Base-by-base conservation (phyloP, 108 stramenopile species). In the Fistulifera pelliculosa region DNA sequence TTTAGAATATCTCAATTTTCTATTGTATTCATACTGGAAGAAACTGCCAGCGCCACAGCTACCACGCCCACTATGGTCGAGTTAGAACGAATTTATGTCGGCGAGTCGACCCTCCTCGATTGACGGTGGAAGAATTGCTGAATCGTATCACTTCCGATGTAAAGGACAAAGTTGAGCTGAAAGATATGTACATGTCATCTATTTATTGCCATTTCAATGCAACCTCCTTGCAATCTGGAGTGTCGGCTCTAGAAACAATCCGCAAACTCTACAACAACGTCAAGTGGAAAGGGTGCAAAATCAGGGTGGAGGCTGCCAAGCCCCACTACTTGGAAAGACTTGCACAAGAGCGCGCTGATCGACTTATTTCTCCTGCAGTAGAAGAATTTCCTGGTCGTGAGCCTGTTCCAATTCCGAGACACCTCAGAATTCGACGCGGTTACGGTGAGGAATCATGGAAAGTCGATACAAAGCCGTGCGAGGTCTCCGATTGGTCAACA, bases 261-360 rank as follows among this genome's bases (percentile, higher is more conserved):
- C 47, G 70, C 39, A 70, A 80, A 38, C 71, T 71, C 45, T 86
- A 83, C 53, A 54, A 91, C 69, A 87, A 85, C 66, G 79, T 83
- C 38, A 91, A 83, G 60, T 91, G 90, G 90, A 87, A 83, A 53
- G 90, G 90, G 43, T 91, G 85, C 45, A 66, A 60, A 38, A 47
- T 91, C 12, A 27, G 61, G 21, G 81, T 91, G 2, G 75, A 86
- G 65, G 40, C 47, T 27, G 85, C 90, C 17, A 70, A 57, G 47
- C 81, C 79, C 18, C 78, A 80, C 63, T 87, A 87, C 53, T 60
- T 91, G 60, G 56, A 87, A 48, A 65, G 85, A 13, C 48, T 91
- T 31, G 75, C 68, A 54, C 35, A 69, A 54, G 84, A 90, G 62
- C 55, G 44, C 18, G 18, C 22, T 45, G 17, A 55, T 3, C 54